Evolutionary conservation across 2,329 filamentous ascomycete genomes (phyloP), one percentile per base, ranked within the genome.

Genomic region (Ophidiomyces ophidiicola): DNA sequence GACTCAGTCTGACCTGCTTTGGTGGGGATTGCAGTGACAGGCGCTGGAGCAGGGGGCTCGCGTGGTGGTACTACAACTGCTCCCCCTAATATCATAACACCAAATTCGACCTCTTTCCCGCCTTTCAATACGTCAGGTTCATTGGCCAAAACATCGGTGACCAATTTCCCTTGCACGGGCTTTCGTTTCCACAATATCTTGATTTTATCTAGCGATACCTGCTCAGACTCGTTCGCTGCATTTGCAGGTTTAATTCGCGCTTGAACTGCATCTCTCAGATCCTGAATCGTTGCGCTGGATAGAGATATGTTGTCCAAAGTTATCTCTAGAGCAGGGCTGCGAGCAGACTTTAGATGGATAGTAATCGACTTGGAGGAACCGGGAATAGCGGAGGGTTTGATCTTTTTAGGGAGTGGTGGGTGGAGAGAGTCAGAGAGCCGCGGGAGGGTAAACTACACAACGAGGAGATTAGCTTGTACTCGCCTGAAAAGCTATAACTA

Each of bases 121-220:
- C 60, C 49, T 50, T 42, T 43, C 29, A 59, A 44, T 40, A 54
- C 52, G 12, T 50, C 68, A 19, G 63, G 68, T 31, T 73, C 74
- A 3, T 72, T 68, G 0, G 68, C 69, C 1, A 87, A 49, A 0
- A 92, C 56, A 42, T 94, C 87, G 41, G 74, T 74, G 4, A 94
- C 62, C 1, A 81, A 76, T 64, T 88, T 90, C 48, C 93, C 85
- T 0, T 71, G 57, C 0, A 85, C 74, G 0, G 88, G 88, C 61
- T 94, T 93, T 67, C 90, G 92, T 60, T 82, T 82, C 55, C 80
- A 74, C 45, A 98, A 64, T 6, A 98, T 63, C 64, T 87, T 86
- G 56, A 96, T 76, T 68, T 92, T 94, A 26, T 80, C 75, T n/a
- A 74, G 46, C 4, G 60, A 43, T 6, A 62, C 48, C 21, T 53